Base-by-base conservation (phyloP, 352 stramenopile species). In the Phytophthora agathidicida region DNA sequence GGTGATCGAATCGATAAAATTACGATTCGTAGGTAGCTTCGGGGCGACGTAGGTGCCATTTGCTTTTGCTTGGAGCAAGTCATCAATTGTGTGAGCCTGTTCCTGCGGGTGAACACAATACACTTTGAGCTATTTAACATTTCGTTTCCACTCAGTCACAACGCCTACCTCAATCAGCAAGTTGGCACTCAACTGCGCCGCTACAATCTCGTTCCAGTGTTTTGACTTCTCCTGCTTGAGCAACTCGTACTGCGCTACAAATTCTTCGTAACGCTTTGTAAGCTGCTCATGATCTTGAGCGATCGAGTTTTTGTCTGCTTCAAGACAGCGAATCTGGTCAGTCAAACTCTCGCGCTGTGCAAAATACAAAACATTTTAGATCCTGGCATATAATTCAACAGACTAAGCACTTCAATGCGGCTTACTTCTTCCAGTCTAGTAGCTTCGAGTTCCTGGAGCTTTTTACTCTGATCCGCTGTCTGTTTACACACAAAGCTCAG, bases 61-160 rank as follows among this genome's bases (percentile, higher is more conserved):
- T 7, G 68, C 39, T 38, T 86, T 84, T 24, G 60, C 65, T 55
- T 86, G 73, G 3, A 90, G 52, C 28, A 92, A 65, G 30, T 89
- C 80, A 38, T 92, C 80, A 30, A 92, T 92, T 19, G 83, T 92
- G 36, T 90, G 77, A 37, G 80, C 80, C 58, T 90, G 83, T 27
- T 92, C 83, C 71, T 88, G 42, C 20, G 35, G 19, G 17, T 45
- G 5, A 23, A 17, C n/a, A 57, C 7, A 33, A 38, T n/a, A 32
- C 9, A 26, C 0, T 9, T 23, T 67, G 19, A 43, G 30, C 30
- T 51, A 5, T 35, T 30, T 7, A 24, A 20, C 31, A 16, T 7
- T 31, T 20, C 17, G 42, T 39, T 28, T 28, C 8, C 19, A 22
- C 37, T n/a, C 22, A 11, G 2, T 10, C 17, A 43, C 11, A 31